Evolutionary conservation across 352 stramenopile species (phyloP), one percentile per base, ranked within the genome.

Genomic region (Globisporangium echinulatum): DNA sequence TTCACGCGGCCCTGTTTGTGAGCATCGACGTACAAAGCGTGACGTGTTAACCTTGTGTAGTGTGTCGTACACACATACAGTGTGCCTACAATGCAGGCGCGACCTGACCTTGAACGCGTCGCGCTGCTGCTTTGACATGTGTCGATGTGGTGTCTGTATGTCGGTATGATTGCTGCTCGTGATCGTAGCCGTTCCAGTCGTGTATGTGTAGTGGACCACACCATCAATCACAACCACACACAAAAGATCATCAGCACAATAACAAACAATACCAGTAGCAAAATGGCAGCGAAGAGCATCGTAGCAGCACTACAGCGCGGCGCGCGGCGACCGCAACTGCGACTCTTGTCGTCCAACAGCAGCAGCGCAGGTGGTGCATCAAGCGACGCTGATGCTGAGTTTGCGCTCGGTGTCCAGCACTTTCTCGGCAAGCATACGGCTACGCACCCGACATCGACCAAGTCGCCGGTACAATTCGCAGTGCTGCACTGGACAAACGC

Each of bases 401-500:
- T 88, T 62, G 67, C 73, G 1, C 69, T 83, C 49, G 81, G 81
- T 10, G 81, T 90, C 15, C 68, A 82, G 67, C 79, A 77, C 44
- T 58, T 88, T 33, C 49, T 87, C 53, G 72, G 76, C 48, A 82
- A 81, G 61, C 25, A 25, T 25, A 64, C 59, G 4, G 56, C 40
- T 44, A 73, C 17, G 61, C 62, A 2, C 54, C 49, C 70, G 52
- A 25, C 43, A 11, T 61, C 68, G 47, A 63, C 61, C 46, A 80
- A 77, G 43, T 54, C 69, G 3, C 72, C 70, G 7, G 67, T 87
- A 37, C 68, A 87, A 25, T 68, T 66, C 55, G 79, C 84, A 17
- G 64, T 92, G 48, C 60, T 90, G 15, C 81, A 91, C 67, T 93
- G 84, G 84, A 91, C 79, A 10, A 90, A 78, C 55, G 84, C 84